Percentiles rank a stretch among this genome's conserved stretches.
These are phyloP conservation scores for Boletus bicolor DNA, from an alignment of 768 basidiomycete genomes.

Conservation along the genomic window DNA sequence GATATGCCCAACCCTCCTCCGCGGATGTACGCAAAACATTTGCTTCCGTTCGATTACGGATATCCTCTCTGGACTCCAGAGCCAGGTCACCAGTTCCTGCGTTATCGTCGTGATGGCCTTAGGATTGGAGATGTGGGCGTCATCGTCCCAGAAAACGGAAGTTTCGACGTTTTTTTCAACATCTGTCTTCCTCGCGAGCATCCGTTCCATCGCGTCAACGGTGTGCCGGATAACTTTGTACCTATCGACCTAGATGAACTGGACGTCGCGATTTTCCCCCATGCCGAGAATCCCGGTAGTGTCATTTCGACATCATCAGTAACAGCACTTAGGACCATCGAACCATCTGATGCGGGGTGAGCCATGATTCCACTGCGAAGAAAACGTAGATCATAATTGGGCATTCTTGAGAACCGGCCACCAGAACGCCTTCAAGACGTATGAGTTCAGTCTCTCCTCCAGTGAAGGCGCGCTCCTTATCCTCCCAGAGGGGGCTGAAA, in stretches of 20 bases:
- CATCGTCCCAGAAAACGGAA: slow-evolving; percentile 27
- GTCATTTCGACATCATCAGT: slow-evolving; percentile 12
- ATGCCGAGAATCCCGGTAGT: slow-evolving; percentile 11
- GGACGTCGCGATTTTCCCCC: slow-evolving; percentile 1
- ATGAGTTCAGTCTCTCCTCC: slow-evolving; percentile 13
- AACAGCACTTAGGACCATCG: slow-evolving; percentile 2
- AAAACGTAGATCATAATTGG: not conserved
- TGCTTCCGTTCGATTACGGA: slow-evolving; percentile 19
- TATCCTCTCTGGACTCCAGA: slow-evolving; percentile 34
- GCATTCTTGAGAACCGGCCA: not conserved
- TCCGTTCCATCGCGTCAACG: slow-evolving; percentile 7
- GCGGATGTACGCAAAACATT: slow-evolving; percentile 10
- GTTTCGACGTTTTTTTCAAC: slow-evolving; percentile 37
- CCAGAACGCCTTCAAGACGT: not conserved
- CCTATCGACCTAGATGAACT: slow-evolving; percentile 13
- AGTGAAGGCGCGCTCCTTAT: slow-evolving; percentile 30
- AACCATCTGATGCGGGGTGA: not conserved
- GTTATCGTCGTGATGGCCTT: slow-evolving; percentile 25
- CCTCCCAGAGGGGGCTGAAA: slow-evolving; percentile 29
- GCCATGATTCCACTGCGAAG: not conserved
- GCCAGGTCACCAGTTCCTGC: slow-evolving; percentile 20
- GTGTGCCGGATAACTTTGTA: slow-evolving; percentile 27
- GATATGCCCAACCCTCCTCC: slow-evolving; percentile 7
- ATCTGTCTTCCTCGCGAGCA: slow-evolving; percentile 34
- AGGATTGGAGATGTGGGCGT: slow-evolving; percentile 37